Percentiles rank a stretch among this genome's conserved stretches.
Conservation (phyloP, 2,329 filamentous ascomycete genomes). For the Microcyclosporella mali region DNA sequence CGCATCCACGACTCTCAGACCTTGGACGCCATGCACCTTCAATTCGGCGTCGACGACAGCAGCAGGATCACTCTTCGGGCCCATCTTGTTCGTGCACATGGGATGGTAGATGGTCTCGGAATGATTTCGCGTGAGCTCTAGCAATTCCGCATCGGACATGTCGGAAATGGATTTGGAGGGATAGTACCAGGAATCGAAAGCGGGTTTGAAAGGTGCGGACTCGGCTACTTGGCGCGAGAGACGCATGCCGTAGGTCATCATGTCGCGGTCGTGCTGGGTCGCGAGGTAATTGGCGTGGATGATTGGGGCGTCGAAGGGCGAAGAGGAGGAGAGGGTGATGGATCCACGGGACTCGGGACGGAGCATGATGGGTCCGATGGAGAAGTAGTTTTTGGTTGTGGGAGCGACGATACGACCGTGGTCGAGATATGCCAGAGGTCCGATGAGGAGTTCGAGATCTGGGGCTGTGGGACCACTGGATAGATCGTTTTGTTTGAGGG, state of each 20-base stretch:
- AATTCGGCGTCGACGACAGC: slow-evolving; percentile 34
- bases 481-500: slow-evolving; percentile 9
- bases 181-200: background rate
- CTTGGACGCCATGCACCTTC: slow-evolving; percentile 32
- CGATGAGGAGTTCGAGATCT: slow-evolving; percentile 15
- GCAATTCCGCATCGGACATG: slow-evolving; percentile 6
- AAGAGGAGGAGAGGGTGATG: slow-evolving; percentile 19
- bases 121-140: background rate
- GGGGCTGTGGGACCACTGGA: slow-evolving; percentile 5
- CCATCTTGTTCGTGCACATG: slow-evolving; percentile 5
- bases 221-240: slow-evolving; percentile 4
- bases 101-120: slow-evolving; percentile 5
- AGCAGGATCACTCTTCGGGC: slow-evolving; percentile 18
- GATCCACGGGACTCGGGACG: slow-evolving; percentile 37
- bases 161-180: background rate
- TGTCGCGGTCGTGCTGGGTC: slow-evolving; percentile 33
- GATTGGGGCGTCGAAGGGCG: slow-evolving; percentile 30
- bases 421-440: slow-evolving; percentile 11
- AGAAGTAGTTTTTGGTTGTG: slow-evolving; percentile 35
- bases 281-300: slow-evolving; percentile 42
- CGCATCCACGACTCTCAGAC: slow-evolving; percentile 34
- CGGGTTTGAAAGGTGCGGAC: background rate
- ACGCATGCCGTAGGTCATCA: slow-evolving; percentile 41
- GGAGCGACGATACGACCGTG: slow-evolving; percentile 17
- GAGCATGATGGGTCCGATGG: slow-evolving; percentile 20